phyloP scores from a whole-genome alignment of 768 basidiomycete species.

The Coprinopsis strossmayeri region DNA sequence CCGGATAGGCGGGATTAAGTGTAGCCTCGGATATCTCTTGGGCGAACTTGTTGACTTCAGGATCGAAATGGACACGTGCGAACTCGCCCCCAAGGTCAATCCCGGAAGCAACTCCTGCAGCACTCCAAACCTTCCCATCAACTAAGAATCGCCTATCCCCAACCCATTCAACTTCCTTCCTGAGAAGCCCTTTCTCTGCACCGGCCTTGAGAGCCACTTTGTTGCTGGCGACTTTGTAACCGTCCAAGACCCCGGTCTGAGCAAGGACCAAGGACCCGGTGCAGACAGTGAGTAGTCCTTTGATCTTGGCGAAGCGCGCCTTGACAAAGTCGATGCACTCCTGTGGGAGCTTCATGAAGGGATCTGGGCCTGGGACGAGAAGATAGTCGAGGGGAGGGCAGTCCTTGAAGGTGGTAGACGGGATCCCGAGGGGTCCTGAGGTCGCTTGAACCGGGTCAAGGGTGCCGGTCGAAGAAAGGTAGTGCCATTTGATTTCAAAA shows the following conservation, averaged over 20 bases:
- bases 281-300: constrained; percentile 18
- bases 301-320: constrained; percentile 1
- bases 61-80: constrained; percentile 18
- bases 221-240: constrained; percentile 16
- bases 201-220: constrained; percentile 10
- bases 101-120: constrained; percentile 20
- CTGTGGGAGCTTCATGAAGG: constrained; percentile 9
- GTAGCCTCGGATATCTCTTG: constrained; percentile 18
- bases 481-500: constrained; percentile 19
- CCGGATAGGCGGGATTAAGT: constrained; percentile 20
- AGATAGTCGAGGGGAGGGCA: constrained; percentile 22
- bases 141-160: constrained; percentile 20
- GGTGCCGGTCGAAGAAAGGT: constrained; percentile 12
- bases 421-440: constrained; percentile 15
- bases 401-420: constrained; percentile 15
- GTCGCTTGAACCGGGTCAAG: constrained; percentile 11
- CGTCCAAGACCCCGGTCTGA: constrained; percentile 18
- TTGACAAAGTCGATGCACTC: constrained; percentile 16
- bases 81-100: constrained; percentile 24
- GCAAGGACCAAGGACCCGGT: constrained; percentile 17
- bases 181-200: neutral
- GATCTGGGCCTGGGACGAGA: constrained; percentile 19
- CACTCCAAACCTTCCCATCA: constrained; percentile 24
- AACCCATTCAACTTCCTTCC: constrained; percentile 22
- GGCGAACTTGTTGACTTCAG: constrained; percentile 15